phyloP scores from a whole-genome alignment of 2,329 filamentous ascomycete species.

The Fusarium humuli region DNA sequence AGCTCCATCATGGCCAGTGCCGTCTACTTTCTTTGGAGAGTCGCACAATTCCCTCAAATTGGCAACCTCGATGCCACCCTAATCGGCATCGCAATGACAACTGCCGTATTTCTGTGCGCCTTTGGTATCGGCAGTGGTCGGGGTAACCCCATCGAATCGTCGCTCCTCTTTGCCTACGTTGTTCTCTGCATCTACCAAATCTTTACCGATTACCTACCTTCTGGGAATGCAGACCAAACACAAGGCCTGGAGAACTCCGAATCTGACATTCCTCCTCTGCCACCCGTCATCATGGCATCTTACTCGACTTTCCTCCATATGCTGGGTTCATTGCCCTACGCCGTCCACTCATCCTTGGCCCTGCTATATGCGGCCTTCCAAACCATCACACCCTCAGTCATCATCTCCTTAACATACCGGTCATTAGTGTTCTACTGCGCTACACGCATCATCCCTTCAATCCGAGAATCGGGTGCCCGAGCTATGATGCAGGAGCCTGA shows the following conservation, averaged over 20 bases:
- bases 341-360: constrained; percentile 83
- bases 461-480: constrained; percentile 85
- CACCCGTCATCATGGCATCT: constrained; percentile 97
- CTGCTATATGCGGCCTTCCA: constrained; percentile 93
- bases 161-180: constrained; percentile 93
- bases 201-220: constrained; percentile 96
- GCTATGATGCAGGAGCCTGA: constrained; percentile 86
- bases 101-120: constrained; percentile 89
- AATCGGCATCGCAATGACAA: constrained; percentile 92
- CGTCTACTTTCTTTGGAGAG: constrained; percentile 95
- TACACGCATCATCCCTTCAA: constrained; percentile 93
- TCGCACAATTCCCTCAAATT: constrained; percentile 92
- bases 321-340: constrained; percentile 83
- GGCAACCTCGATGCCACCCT: constrained; percentile 91
- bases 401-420: constrained; percentile 94
- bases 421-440: constrained; percentile 96
- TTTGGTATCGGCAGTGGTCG: constrained; percentile 95
- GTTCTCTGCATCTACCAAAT: constrained; percentile 99
- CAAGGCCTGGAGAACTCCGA: constrained; percentile 67
- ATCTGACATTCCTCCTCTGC: constrained; percentile 94
- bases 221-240: constrained; percentile 68
- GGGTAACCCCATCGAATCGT: constrained; percentile 95
- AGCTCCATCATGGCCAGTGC: constrained; percentile 93
- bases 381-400: constrained; percentile 93
- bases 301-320: constrained; percentile 92